Evolutionary conservation across 2,329 filamentous ascomycete species (phyloP).

Genomic region (Arachnopeziza araneosa): DNA sequence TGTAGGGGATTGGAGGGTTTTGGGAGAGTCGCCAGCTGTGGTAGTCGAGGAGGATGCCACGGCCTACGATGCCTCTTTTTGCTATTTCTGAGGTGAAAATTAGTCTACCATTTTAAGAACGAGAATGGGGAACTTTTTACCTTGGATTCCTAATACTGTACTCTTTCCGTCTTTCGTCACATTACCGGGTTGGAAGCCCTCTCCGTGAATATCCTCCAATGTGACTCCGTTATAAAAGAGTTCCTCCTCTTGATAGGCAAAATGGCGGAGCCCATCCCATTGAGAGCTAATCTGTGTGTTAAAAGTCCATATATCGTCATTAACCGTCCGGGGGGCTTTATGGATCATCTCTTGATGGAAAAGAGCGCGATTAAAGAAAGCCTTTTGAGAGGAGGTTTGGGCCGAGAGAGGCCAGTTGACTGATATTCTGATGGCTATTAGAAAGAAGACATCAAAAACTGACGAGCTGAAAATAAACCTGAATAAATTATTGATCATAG

Average conservation of each 20-base stretch:
- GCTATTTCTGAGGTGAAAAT: constrained; percentile 29
- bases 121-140: no score
- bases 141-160: no score
- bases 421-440: no score
- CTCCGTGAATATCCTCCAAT: constrained; percentile 17
- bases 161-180: no score
- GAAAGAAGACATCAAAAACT: no score
- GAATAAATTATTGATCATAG: no score
- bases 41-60: constrained; percentile 50
- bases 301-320: constrained; percentile 19
- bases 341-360: background rate
- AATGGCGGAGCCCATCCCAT: constrained; percentile 39
- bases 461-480: no score
- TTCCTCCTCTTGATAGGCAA: constrained; percentile 25
- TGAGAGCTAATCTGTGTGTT: constrained; percentile 43
- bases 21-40: constrained; percentile 42
- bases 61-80: constrained; percentile 45
- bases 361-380: background rate
- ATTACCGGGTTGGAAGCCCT: no score
- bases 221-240: constrained; percentile 30
- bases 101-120: background rate
- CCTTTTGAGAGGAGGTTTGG: no score
- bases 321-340: background rate
- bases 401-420: no score
- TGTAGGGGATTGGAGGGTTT: constrained; percentile 42